phyloP scores from a whole-genome alignment of 139 green algal genomes.

The Chlorella vulgaris region DNA sequence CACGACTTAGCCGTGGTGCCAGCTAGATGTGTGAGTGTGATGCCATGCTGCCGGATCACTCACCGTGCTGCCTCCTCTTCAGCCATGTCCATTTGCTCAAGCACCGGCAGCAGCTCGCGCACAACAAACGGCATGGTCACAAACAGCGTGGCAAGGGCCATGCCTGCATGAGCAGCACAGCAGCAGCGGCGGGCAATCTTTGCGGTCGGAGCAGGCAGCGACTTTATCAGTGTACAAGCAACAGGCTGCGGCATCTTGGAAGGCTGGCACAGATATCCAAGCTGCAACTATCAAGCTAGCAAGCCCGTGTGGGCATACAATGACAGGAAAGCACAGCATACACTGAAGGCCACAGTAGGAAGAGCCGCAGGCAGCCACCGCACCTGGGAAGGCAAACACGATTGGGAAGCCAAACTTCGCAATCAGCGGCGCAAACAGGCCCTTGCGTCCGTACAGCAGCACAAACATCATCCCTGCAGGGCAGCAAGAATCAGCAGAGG shows the following conservation, averaged over 20 bases:
- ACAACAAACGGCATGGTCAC: constrained; percentile 91
- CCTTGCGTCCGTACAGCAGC: constrained; percentile 86
- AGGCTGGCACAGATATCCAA: no score
- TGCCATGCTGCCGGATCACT: background rate
- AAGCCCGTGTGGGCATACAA: no score
- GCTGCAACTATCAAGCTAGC: no score
- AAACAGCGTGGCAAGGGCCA: constrained; percentile 88
- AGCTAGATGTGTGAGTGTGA: background rate
- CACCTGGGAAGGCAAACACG: constrained; percentile 89
- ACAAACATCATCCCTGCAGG: constrained; percentile 79
- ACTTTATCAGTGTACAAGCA: no score
- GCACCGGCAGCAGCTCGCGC: constrained; percentile 85
- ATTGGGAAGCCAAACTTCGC: constrained; percentile 71
- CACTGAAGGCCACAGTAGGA: background rate
- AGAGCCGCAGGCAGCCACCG: background rate
- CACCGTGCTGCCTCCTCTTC: constrained; percentile 84
- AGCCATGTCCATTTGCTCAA: constrained; percentile 80
- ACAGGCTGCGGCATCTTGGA: no score
- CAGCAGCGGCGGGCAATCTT: no score
- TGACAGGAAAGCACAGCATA: no score
- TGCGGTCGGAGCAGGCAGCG: no score
- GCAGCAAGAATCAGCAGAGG: background rate
- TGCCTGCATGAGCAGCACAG: constrained; percentile 57
- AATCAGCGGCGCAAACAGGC: constrained; percentile 83
- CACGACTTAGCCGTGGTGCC: background rate